Base-by-base conservation (phyloP, 1,284 basidiomycete genomes). In the Pseudozyma sp. region DNA sequence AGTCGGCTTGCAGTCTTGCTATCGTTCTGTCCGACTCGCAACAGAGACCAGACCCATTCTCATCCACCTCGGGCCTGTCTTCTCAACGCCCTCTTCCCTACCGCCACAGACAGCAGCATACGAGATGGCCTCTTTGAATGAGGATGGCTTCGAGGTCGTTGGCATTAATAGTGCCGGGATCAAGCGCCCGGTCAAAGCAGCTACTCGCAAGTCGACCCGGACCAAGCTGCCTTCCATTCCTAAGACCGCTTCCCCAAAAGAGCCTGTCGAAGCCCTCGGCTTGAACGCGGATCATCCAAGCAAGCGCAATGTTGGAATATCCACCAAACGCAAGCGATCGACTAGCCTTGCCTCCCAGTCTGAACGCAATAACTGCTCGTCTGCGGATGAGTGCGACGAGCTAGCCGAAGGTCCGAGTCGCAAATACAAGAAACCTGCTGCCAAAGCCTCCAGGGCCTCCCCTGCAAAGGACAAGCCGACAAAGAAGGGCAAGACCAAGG, bases 211-310 rank as follows among this genome's bases (percentile, higher is more conserved):
- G 30, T 51, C 56, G 5, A 31, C 49, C 3, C 50, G 66, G 33
- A 58, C 45, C 52, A 59, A 59, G 34, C 53, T 64, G 7, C 61
- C 67, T 4, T 14, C 60, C 4, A 69, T 69, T n/a, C 67, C 67
- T 0, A 56, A 54, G 29, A 24, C 35, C 0, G n/a, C 34, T 3
- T 54, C 66, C 5, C 33, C 33, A 8, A 42, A 35, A 14, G n/a
- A 49, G 33, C 33, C 34, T 0, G 31, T 39, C n/a, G 53, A 47
- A n/a, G 30, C 58, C 1, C 14, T 54, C 9, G 49, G 40, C 35
- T 47, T 46, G 10, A 51, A 34, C 35, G 10, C 47, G 5, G 29
- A 33, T 9, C 34, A 54, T 33, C 17, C 60, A 6, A 50, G 57
- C 43, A 51, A 30, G 34, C 52, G 52, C 31, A 31, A n/a, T 7